Evolutionary conservation across 495 filamentous ascomycete genomes (phyloP).

Genomic region (Trichocladium uniseriatum): DNA sequence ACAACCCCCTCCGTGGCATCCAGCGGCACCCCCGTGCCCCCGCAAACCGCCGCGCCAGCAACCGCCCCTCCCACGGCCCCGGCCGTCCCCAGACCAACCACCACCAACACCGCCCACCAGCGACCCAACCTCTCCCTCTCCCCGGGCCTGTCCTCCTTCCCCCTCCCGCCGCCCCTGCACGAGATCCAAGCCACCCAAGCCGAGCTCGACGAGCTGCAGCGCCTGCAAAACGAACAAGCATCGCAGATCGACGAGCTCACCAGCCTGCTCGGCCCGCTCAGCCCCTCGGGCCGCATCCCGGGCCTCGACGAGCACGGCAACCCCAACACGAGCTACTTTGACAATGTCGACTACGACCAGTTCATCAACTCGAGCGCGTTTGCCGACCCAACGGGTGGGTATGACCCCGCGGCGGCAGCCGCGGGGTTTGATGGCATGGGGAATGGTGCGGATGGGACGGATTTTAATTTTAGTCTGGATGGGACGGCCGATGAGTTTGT

Average conservation of each 20-base stretch:
- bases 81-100: background rate
- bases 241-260: constrained; percentile 61
- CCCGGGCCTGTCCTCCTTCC: constrained; percentile 49
- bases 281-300: constrained; percentile 70
- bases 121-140: constrained; percentile 38
- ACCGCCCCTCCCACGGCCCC: constrained; percentile 15
- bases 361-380: constrained; percentile 59
- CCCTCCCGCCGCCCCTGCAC: constrained; percentile 42
- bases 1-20: background rate
- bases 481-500: background rate
- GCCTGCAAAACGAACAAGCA: constrained; percentile 64
- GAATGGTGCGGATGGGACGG: constrained; percentile 16
- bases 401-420: constrained; percentile 16
- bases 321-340: constrained; percentile 32
- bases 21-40: constrained; percentile 1
- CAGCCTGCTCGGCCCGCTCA: constrained; percentile 62
- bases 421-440: background rate
- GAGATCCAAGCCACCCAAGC: constrained; percentile 55
- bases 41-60: background rate
- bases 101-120: constrained; percentile 20
- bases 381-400: constrained; percentile 20
- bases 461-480: constrained; percentile 36
- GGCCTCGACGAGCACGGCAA: constrained; percentile 49
- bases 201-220: constrained; percentile 64
- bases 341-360: constrained; percentile 55